phyloP scores from a whole-genome alignment of 2,329 filamentous ascomycete genomes.

The Clarireedia paspali region DNA sequence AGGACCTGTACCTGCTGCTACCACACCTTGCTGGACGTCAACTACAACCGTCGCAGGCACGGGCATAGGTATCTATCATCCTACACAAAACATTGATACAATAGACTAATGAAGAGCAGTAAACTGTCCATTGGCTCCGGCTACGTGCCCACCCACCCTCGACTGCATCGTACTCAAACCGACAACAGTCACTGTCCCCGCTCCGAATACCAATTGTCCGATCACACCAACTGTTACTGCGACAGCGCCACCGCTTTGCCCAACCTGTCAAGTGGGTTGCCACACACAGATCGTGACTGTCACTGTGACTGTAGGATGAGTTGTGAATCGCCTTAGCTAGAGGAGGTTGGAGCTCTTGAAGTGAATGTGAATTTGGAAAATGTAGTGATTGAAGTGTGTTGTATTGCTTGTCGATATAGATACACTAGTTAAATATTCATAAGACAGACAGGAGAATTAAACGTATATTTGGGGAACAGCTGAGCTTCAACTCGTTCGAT shows the following conservation, averaged over 20 bases:
- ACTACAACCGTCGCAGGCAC: slow-evolving; percentile 1
- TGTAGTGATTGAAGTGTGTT: no score
- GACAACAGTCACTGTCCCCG: slow-evolving; percentile 11
- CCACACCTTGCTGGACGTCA: slow-evolving; percentile 12
- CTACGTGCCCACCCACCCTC: slow-evolving; percentile 9
- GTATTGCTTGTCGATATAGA: no score
- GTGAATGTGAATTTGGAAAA: no score
- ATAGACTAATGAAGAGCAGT: slow-evolving; percentile 6
- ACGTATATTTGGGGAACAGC: no score
- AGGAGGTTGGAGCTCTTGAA: no score
- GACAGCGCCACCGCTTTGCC: slow-evolving; percentile 10
- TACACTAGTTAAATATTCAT: no score
- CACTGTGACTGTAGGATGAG: slow-evolving; percentile 8
- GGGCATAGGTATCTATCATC: not conserved
- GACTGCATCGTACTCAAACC: slow-evolving; percentile 11
- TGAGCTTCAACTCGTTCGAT: no score
- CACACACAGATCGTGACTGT: slow-evolving; percentile 7
- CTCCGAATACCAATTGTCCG: slow-evolving; percentile 12
- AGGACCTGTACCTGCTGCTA: not conserved
- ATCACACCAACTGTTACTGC: slow-evolving; percentile 18
- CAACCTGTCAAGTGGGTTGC: slow-evolving; percentile 16
- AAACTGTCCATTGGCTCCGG: slow-evolving; percentile 7
- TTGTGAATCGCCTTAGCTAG: no score
- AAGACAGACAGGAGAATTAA: no score
- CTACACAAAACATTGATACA: not conserved